Evolutionary conservation across 768 basidiomycete genomes (phyloP).

Genomic region (Imleria badia): DNA sequence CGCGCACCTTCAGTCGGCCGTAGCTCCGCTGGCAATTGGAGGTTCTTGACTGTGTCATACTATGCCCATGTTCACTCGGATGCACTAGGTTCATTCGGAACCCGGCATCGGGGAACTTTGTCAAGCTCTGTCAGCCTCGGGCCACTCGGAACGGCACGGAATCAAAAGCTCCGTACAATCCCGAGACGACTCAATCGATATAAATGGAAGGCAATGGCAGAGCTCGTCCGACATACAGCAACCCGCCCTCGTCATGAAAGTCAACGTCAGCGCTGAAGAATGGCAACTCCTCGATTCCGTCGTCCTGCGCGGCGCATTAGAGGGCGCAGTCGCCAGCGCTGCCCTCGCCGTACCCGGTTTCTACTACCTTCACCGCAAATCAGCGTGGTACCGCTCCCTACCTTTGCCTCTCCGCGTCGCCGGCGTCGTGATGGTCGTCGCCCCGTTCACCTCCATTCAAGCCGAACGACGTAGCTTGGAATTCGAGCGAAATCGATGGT

Average conservation of each 20-base stretch:
- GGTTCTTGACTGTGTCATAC: too few species aligned
- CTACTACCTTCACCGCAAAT: slow-evolving; percentile 49
- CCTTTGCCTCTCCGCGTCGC: slow-evolving; percentile 70
- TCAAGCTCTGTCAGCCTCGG: too few species aligned
- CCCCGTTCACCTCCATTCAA: slow-evolving; percentile 67
- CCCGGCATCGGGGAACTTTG: too few species aligned
- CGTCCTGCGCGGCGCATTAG: slow-evolving; percentile 59
- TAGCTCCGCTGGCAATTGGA: too few species aligned
- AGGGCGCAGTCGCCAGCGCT: slow-evolving; percentile 50
- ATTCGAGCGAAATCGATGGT: slow-evolving; percentile 67
- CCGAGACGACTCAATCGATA: neutral
- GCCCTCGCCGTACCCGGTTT: slow-evolving; percentile 51
- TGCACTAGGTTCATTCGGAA: too few species aligned
- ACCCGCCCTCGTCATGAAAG: slow-evolving; percentile 30
- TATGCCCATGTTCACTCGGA: too few species aligned
- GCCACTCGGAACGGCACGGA: neutral
- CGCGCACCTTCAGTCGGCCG: too few species aligned
- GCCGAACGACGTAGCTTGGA: slow-evolving; percentile 69
- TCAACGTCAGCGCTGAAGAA: slow-evolving; percentile 43
- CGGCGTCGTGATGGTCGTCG: slow-evolving; percentile 63
- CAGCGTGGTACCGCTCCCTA: slow-evolving; percentile 60
- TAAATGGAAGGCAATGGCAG: neutral
- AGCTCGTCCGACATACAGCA: too few species aligned
- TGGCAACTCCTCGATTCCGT: slow-evolving; percentile 53
- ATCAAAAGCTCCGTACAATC: neutral